These are phyloP conservation scores for Dryadomyces quercus-mongolicae DNA, from an alignment of 2,329 filamentous ascomycete species.

Conservation along the genomic window DNA sequence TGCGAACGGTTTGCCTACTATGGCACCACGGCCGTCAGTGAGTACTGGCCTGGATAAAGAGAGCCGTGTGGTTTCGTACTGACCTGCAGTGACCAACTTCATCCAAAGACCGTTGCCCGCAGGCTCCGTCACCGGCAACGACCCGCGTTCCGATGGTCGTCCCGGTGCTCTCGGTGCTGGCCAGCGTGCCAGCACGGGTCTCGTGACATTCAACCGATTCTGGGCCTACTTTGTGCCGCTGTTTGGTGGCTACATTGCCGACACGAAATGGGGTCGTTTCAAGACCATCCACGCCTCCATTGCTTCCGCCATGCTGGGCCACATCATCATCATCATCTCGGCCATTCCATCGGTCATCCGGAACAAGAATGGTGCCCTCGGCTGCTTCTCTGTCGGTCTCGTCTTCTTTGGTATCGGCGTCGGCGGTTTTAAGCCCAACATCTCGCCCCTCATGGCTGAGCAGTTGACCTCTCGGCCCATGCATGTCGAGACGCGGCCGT, in stretches of 20 bases:
- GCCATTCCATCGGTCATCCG: constrained; percentile 52
- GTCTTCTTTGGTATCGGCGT: constrained; percentile 47
- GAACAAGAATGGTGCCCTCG: constrained; percentile 44
- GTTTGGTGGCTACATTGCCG: constrained; percentile 42
- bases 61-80: no score
- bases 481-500: constrained; percentile 37
- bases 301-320: constrained; percentile 50
- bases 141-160: constrained; percentile 17
- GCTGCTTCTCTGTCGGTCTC: constrained; percentile 56
- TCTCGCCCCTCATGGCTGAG: constrained; percentile 58
- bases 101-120: constrained; percentile 42
- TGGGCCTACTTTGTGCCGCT: constrained; percentile 27
- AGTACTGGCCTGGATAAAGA: no score
- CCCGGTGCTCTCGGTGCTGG: constrained; percentile 47
- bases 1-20: constrained; percentile 71
- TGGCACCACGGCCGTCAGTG: constrained; percentile 45
- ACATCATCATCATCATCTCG: constrained; percentile 53
- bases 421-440: constrained; percentile 71
- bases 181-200: constrained; percentile 37
- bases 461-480: constrained; percentile 47
- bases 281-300: constrained; percentile 60
- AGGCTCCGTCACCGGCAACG: constrained; percentile 41
- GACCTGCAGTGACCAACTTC: constrained; percentile 48
- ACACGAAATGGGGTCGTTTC: constrained; percentile 62
- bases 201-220: constrained; percentile 44